Percentiles rank a stretch among this genome's conserved stretches.
Evolutionary conservation across 176 grass and related monocot species (phyloP).

Genomic region (Triticum monococcum): DNA sequence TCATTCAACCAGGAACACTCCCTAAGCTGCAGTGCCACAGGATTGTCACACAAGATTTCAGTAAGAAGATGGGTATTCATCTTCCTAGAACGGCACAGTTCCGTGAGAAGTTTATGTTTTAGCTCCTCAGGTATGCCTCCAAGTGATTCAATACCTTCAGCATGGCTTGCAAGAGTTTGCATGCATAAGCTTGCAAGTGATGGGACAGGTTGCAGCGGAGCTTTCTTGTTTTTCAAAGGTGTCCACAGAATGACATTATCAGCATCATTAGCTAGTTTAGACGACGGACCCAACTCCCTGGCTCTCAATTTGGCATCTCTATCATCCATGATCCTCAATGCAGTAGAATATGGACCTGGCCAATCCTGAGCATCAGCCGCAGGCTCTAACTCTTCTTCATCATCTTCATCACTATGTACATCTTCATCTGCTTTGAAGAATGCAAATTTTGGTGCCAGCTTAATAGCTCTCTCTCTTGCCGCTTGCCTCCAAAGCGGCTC

Average conservation of each 20-base stretch:
- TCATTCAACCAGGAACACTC: slow-evolving; percentile 94
- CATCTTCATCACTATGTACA: slow-evolving; percentile 38
- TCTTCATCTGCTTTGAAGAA: slow-evolving; percentile 74
- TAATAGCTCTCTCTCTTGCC: slow-evolving; percentile 58
- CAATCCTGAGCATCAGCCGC: slow-evolving; percentile 53
- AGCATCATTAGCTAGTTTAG: slow-evolving; percentile 25
- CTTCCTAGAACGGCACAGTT: slow-evolving; percentile 71
- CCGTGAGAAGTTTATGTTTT: slow-evolving; percentile 55
- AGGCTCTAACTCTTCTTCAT: slow-evolving; percentile 42
- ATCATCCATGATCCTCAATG: slow-evolving; percentile 68
- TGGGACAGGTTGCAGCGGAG: slow-evolving; percentile 11
- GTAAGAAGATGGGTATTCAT: slow-evolving; percentile 70
- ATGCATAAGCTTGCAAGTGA: slow-evolving; percentile 63
- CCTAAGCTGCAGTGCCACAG: slow-evolving; percentile 48
- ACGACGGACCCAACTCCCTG: slow-evolving; percentile 55
- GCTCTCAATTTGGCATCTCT: slow-evolving; percentile 56
- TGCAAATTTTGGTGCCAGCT: slow-evolving; percentile 79
- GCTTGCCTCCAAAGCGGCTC: slow-evolving; percentile 27
- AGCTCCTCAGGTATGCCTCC: slow-evolving; percentile 68
- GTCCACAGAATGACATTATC: slow-evolving; percentile 55
- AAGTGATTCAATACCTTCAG: slow-evolving; percentile 84
- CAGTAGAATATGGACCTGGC: slow-evolving; percentile 89
- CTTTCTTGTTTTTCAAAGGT: slow-evolving; percentile 51
- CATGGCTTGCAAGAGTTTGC: slow-evolving; percentile 52
- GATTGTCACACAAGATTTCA: slow-evolving; percentile 51